Conservation (phyloP, 73 alveolate species). For the Tetrahymena malaccensis region DNA sequence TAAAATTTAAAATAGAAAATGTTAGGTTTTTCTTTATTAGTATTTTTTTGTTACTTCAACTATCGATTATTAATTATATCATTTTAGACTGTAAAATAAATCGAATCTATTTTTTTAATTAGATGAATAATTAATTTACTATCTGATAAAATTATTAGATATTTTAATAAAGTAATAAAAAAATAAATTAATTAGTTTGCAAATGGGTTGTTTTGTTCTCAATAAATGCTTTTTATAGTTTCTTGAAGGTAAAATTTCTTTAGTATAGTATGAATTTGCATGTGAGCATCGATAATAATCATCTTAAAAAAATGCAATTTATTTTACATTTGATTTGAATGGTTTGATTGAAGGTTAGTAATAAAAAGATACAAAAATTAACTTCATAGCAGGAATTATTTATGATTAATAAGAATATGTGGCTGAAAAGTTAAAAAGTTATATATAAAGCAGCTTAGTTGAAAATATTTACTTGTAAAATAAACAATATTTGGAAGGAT, state of each 20-base stretch:
- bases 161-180: too few relatives aligned
- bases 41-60: too few relatives aligned
- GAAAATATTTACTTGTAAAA: too few relatives aligned
- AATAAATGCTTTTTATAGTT: neutral
- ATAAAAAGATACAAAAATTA: neutral
- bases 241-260: neutral
- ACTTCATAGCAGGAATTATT: neutral
- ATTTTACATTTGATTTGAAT: neutral
- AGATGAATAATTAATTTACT: too few relatives aligned
- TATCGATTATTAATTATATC: too few relatives aligned
- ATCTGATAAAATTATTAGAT: too few relatives aligned
- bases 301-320: neutral
- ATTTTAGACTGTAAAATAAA: too few relatives aligned
- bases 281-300: neutral
- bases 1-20: too few relatives aligned
- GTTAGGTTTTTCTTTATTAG: too few relatives aligned
- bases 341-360: neutral
- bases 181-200: too few relatives aligned
- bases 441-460: neutral
- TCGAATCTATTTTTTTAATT: too few relatives aligned
- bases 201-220: neutral
- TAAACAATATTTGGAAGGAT: neutral
- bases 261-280: neutral
- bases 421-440: neutral
- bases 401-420: neutral